Evolutionary conservation across 345 rosid species (phyloP).

Genomic region (Salix suchowensis): DNA sequence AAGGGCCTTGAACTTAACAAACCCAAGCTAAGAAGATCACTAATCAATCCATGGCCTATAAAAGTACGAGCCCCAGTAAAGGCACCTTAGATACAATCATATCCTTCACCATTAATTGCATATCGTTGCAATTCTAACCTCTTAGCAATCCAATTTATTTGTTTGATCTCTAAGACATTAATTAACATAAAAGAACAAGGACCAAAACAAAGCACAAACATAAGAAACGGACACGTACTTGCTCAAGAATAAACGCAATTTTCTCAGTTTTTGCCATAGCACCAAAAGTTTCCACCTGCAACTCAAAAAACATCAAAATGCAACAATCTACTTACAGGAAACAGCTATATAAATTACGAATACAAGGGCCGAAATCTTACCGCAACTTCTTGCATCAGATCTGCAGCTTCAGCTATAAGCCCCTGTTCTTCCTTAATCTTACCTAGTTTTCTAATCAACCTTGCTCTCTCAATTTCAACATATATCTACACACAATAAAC

Average conservation of each 20-base stretch:
- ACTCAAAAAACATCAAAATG: constrained; percentile 14
- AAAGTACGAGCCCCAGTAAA: background rate
- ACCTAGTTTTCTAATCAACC: constrained; percentile 81
- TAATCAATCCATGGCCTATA: background rate
- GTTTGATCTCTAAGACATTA: background rate
- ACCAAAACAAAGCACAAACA: background rate
- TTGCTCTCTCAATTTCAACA: constrained; percentile 92
- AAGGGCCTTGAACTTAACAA: background rate
- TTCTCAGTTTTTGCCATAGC: constrained; percentile 98
- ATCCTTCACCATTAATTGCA: background rate
- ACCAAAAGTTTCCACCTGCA: constrained; percentile 93
- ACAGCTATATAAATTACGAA: background rate
- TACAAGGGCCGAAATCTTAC: constrained; percentile 35
- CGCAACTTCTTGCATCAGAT: constrained; percentile 97
- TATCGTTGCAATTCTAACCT: background rate
- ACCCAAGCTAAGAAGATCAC: background rate
- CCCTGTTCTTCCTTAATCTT: constrained; percentile 92
- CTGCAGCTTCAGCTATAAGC: constrained; percentile 89
- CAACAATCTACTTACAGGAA: background rate
- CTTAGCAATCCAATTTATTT: background rate
- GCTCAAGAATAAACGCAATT: constrained; percentile 92
- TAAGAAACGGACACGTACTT: constrained; percentile 36
- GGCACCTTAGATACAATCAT: background rate
- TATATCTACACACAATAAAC: constrained; percentile 50
- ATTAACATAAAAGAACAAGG: background rate